Percentiles rank a stretch among this genome's conserved stretches.
Conservation (phyloP, 2,329 filamentous ascomycete genomes). For the Rhytidhysteron rufulum region DNA sequence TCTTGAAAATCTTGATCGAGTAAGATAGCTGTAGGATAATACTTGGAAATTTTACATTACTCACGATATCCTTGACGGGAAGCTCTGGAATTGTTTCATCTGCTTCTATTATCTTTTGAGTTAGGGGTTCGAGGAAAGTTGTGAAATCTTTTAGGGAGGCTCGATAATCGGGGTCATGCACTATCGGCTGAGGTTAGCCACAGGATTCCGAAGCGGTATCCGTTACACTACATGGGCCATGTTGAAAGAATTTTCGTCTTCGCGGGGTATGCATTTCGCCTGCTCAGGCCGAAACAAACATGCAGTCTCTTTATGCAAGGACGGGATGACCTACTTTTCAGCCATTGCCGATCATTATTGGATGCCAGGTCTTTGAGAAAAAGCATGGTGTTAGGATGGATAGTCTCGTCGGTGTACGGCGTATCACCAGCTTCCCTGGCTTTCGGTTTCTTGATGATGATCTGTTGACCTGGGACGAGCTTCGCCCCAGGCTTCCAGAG, state of each 20-base stretch:
- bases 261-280: not conserved
- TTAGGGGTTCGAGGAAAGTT: slow-evolving; percentile 69
- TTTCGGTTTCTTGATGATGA: slow-evolving; percentile 62
- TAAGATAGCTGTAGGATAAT: too few relatives aligned
- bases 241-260: too few relatives aligned
- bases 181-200: slow-evolving; percentile 43
- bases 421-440: slow-evolving; percentile 57
- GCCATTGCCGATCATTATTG: slow-evolving; percentile 62
- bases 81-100: slow-evolving; percentile 85
- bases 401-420: slow-evolving; percentile 53
- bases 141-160: slow-evolving; percentile 77
- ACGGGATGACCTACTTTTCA: slow-evolving; percentile 51
- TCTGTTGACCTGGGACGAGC: slow-evolving; percentile 55
- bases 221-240: too few relatives aligned
- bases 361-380: slow-evolving; percentile 57
- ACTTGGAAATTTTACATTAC: slow-evolving; percentile 19
- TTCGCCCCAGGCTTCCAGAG: slow-evolving; percentile 56
- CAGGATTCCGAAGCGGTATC: too few relatives aligned
- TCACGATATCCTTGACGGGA: slow-evolving; percentile 74
- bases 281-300: not conserved
- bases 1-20: slow-evolving; percentile 66
- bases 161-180: slow-evolving; percentile 75
- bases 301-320: not conserved
- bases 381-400: slow-evolving; percentile 62
- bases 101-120: slow-evolving; percentile 63